Conservation (phyloP, 2,329 filamentous ascomycete genomes). For the Cladosporium cucumerinum region DNA sequence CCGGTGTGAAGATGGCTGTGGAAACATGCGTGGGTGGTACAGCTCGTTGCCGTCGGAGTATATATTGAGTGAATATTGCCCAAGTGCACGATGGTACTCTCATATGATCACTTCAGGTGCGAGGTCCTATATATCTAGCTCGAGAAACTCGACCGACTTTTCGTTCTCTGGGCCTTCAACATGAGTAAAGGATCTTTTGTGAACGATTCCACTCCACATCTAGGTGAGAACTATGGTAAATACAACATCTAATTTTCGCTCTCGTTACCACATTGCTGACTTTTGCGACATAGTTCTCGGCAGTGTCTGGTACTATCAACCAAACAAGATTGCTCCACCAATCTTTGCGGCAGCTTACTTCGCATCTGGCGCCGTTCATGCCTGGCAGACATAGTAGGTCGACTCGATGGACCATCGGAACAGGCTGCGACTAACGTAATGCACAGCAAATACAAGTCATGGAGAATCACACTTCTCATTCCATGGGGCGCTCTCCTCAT, state of each 20-base stretch:
- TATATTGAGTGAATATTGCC: not conserved
- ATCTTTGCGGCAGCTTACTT: constrained; percentile 42
- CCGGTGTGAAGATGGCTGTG: not conserved
- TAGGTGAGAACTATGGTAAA: not conserved
- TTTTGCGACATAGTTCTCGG: not conserved
- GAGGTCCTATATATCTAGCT: too few relatives aligned
- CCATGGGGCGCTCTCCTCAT: constrained; percentile 51
- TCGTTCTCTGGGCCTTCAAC: not conserved
- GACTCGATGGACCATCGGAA: not conserved
- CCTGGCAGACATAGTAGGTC: constrained; percentile 16
- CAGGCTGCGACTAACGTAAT: not conserved
- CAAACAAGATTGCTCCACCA: constrained; percentile 54
- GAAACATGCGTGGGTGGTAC: too few relatives aligned
- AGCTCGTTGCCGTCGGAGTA: not conserved
- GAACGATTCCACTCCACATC: not conserved
- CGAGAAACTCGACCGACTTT: not conserved
- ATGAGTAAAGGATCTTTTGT: not conserved
- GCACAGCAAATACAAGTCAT: constrained; percentile 30
- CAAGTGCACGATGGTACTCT: not conserved
- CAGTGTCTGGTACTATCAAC: constrained; percentile 30
- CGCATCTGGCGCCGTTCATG: constrained; percentile 6
- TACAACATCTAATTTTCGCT: too few relatives aligned
- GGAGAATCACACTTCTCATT: constrained; percentile 54
- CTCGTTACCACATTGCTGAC: not conserved
- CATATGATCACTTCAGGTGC: not conserved